phyloP scores from a whole-genome alignment of 306 rosid genomes.

The Vigna reflexopilosa region DNA sequence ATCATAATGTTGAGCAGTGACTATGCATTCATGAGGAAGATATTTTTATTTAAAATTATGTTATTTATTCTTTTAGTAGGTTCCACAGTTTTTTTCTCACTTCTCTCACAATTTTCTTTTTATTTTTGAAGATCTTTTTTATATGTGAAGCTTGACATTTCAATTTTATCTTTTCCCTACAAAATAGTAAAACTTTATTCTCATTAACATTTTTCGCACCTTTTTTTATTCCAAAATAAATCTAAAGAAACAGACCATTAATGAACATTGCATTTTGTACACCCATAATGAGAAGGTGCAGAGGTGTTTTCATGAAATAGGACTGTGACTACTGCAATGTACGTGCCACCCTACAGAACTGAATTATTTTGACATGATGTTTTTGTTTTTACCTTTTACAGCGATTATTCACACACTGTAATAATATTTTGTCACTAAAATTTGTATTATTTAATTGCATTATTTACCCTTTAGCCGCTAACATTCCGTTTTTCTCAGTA shows the following conservation, averaged over 20 bases:
- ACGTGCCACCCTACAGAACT: constrained; percentile 4
- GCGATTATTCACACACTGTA: neutral
- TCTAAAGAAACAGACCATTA: neutral
- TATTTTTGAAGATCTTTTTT: too few species aligned
- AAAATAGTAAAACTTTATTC: too few species aligned
- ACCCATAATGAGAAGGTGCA: neutral
- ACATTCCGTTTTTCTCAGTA: neutral
- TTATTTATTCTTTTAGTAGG: too few species aligned
- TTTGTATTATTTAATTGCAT: neutral
- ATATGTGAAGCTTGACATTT: too few species aligned
- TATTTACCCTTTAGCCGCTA: neutral
- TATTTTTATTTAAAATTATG: too few species aligned
- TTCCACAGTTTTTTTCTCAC: too few species aligned
- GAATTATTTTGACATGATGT: neutral
- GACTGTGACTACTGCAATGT: constrained; percentile 7
- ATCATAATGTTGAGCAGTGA: too few species aligned
- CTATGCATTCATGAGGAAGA: too few species aligned
- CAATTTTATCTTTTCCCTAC: too few species aligned
- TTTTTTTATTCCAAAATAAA: too few species aligned
- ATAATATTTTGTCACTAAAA: neutral
- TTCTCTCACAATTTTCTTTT: too few species aligned
- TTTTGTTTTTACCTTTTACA: neutral
- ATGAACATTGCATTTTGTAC: neutral
- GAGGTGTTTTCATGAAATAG: neutral
- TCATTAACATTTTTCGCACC: too few species aligned